These are phyloP conservation scores for Cymodocea nodosa DNA, from an alignment of 116 monocot species.

Conservation along the genomic window DNA sequence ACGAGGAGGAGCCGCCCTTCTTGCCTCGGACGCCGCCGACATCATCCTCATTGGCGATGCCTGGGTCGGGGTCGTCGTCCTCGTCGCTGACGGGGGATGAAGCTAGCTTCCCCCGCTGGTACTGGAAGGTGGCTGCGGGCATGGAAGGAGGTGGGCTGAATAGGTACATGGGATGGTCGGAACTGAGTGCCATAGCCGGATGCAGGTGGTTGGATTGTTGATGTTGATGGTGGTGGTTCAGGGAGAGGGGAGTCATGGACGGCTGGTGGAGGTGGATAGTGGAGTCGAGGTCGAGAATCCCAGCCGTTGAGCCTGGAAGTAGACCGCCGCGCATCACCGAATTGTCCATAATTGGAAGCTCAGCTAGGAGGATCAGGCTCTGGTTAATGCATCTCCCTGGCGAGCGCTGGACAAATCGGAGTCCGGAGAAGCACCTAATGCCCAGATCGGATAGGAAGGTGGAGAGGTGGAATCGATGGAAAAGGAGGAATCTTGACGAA, in stretches of 20 bases:
- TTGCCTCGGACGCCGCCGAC: constrained; percentile 6
- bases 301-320: constrained; percentile 8
- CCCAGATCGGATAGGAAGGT: background rate
- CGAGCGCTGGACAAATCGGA: background rate
- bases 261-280: constrained; percentile 4
- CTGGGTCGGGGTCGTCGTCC: constrained; percentile 24
- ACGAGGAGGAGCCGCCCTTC: constrained; percentile 5
- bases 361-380: background rate
- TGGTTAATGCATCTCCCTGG: background rate
- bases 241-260: background rate
- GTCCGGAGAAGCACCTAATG: background rate
- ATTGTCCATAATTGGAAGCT: constrained; percentile 13
- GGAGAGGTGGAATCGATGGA: background rate
- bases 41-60: constrained; percentile 1
- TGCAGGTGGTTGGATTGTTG: background rate
- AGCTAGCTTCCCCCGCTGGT: background rate
- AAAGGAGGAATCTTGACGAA: background rate
- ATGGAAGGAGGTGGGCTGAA: background rate
- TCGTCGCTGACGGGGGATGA: constrained; percentile 11
- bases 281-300: constrained; percentile 17
- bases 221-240: background rate
- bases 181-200: background rate
- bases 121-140: background rate
- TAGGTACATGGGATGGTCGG: constrained; percentile 1
- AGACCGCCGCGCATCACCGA: constrained; percentile 12